Evolutionary conservation across 2,329 filamentous ascomycete genomes (phyloP).

Genomic region (Fusarium zealandicum): DNA sequence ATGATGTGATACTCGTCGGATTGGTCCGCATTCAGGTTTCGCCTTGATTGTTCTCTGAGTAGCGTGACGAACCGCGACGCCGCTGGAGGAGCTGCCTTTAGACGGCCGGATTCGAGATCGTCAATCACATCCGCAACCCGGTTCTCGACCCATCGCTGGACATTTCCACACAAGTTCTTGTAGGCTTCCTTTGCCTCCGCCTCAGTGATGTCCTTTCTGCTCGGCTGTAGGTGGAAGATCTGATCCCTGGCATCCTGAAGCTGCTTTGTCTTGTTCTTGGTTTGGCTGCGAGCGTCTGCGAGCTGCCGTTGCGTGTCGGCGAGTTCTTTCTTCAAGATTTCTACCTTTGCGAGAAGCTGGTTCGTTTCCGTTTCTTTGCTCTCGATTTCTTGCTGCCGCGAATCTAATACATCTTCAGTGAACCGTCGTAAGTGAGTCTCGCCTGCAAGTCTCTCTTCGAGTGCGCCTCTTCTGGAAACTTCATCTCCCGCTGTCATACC

Average conservation of each 20-base stretch:
- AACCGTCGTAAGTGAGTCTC: conserved; percentile 46
- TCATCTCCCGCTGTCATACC: conserved; percentile 10
- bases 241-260: conserved; percentile 44
- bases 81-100: conserved; percentile 35
- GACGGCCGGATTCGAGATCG: conserved; percentile 42
- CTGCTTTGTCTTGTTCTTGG: conserved; percentile 39
- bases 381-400: no score
- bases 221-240: conserved; percentile 45
- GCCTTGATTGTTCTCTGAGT: conserved; percentile 47
- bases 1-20: conserved; percentile 49
- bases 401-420: no score
- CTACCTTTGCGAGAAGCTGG: conserved; percentile 41
- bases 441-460: conserved; percentile 42
- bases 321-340: conserved; percentile 44
- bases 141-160: conserved; percentile 49
- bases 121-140: conserved; percentile 44
- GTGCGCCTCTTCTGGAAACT: conserved; percentile 21
- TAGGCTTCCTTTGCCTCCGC: conserved; percentile 47
- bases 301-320: conserved; percentile 43
- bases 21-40: conserved; percentile 42
- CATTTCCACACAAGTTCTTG: conserved; percentile 43
- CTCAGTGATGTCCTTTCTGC: conserved; percentile 48
- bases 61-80: conserved; percentile 45
- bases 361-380: conserved; percentile 42
- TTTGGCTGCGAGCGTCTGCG: conserved; percentile 41